phyloP scores from a whole-genome alignment of 495 filamentous ascomycete genomes.

The Evansstolkia leycettana region DNA sequence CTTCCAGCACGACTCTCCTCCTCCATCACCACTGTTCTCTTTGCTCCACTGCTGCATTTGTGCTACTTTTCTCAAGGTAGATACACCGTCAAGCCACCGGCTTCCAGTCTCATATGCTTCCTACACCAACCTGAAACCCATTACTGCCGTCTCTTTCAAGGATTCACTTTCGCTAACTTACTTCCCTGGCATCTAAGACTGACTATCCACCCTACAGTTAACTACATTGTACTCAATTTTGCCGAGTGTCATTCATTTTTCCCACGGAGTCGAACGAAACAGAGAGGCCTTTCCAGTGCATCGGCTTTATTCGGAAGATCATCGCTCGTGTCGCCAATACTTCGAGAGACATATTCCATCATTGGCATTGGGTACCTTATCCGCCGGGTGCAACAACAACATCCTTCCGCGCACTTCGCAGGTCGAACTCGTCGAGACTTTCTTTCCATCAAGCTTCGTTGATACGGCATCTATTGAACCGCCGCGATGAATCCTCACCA shows the following conservation, averaged over 20 bases:
- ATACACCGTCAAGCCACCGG: background rate
- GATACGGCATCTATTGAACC: slow-evolving; percentile 3
- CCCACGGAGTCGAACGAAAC: too few species aligned
- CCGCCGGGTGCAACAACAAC: too few species aligned
- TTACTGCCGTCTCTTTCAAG: background rate
- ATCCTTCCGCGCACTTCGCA: background rate
- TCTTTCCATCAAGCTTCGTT: slow-evolving; percentile 5
- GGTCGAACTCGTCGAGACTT: background rate
- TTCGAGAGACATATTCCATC: too few species aligned
- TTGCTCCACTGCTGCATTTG: too few species aligned
- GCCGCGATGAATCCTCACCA: slow-evolving; percentile 84
- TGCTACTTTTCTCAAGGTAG: slow-evolving; percentile 1
- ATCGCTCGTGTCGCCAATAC: too few species aligned
- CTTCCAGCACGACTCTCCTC: too few species aligned
- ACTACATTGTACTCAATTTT: too few species aligned
- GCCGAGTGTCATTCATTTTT: too few species aligned
- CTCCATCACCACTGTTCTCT: too few species aligned
- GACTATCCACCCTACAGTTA: background rate
- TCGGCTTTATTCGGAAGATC: too few species aligned
- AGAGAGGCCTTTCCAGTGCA: too few species aligned
- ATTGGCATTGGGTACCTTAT: too few species aligned
- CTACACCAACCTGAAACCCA: background rate
- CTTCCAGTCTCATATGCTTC: background rate
- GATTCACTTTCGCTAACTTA: background rate
- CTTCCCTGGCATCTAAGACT: background rate